phyloP scores from a whole-genome alignment of 176 grass and related monocot species.

The Cymbopogon citratus region DNA sequence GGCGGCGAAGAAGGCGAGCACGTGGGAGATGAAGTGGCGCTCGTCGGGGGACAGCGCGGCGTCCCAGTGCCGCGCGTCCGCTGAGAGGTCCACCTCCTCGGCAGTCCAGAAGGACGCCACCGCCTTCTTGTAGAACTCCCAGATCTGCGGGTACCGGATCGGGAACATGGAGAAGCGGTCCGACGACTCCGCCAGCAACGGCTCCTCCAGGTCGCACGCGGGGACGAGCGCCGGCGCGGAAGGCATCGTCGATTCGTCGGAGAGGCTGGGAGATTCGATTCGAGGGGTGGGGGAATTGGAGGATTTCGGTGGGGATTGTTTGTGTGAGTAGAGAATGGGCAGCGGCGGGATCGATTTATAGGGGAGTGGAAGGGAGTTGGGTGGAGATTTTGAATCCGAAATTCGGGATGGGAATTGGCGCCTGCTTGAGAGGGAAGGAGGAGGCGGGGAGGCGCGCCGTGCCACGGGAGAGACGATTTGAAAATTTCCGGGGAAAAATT shows the following conservation, averaged over 20 bases:
- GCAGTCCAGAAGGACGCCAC: constrained; percentile 81
- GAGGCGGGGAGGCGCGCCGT: neutral
- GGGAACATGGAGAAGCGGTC: constrained; percentile 77
- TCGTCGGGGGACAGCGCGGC: constrained; percentile 50
- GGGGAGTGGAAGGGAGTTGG: neutral
- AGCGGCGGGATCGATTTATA: constrained; percentile 22
- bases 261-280: neutral
- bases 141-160: constrained; percentile 57
- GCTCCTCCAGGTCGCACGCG: constrained; percentile 53
- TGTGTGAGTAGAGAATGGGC: neutral
- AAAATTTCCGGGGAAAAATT: constrained; percentile 15
- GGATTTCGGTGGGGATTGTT: neutral
- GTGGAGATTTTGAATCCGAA: constrained; percentile 24
- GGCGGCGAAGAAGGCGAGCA: constrained; percentile 84
- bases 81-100: constrained; percentile 78
- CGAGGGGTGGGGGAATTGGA: neutral
- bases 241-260: constrained; percentile 42
- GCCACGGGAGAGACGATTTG: constrained; percentile 22
- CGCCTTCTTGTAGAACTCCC: constrained; percentile 84
- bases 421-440: constrained; percentile 35
- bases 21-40: constrained; percentile 86
- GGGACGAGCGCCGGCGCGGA: constrained; percentile 35
- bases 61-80: constrained; percentile 63
- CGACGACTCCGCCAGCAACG: constrained; percentile 52
- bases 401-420: constrained; percentile 18